Conservation (phyloP, 805 yeast genomes). For the Metschnikowia dekortorum region DNA sequence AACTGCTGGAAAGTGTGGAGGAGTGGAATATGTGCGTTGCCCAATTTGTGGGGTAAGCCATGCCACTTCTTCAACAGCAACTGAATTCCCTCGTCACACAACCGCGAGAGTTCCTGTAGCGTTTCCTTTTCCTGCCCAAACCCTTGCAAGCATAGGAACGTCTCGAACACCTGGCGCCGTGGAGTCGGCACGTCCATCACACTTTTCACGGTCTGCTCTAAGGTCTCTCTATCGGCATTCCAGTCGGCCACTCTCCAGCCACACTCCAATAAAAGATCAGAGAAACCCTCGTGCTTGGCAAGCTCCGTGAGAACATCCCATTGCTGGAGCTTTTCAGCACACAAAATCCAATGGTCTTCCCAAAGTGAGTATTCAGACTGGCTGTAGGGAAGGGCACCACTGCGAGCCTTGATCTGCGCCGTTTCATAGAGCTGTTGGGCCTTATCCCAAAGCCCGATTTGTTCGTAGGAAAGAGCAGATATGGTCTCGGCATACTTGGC, state of each 20-base stretch:
- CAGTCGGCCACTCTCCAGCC: slow-evolving; percentile 99
- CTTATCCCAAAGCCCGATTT: slow-evolving; percentile 89
- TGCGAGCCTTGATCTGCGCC: slow-evolving; percentile 94
- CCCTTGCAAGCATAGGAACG: slow-evolving; percentile 88
- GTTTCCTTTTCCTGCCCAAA: slow-evolving; percentile 88
- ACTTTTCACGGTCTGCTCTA: slow-evolving; percentile 89
- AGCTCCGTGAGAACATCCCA: slow-evolving; percentile 97
- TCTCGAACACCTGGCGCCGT: slow-evolving; percentile 90
- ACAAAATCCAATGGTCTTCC: slow-evolving; percentile 98
- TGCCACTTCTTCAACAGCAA: slow-evolving; percentile 90
- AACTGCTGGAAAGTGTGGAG: slow-evolving; percentile 95
- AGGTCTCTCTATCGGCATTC: slow-evolving; percentile 90
- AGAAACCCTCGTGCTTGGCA: slow-evolving; percentile 96
- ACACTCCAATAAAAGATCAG: slow-evolving; percentile 92
- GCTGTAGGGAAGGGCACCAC: slow-evolving; percentile 92
- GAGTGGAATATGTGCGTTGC: slow-evolving; percentile 82
- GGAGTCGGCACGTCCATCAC: slow-evolving; percentile 99
- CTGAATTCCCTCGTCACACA: slow-evolving; percentile 96
- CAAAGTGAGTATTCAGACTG: slow-evolving; percentile 92
- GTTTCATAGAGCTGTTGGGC: slow-evolving; percentile 92
- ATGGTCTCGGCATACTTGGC: slow-evolving; percentile 93
- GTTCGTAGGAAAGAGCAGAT: slow-evolving; percentile 90
- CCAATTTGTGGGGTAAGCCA: slow-evolving; percentile 71
- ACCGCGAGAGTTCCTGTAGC: slow-evolving; percentile 74
- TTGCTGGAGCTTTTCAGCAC: slow-evolving; percentile 95